Conservation (phyloP, 148 eudicot genomes). For the Agrostemma githago region DNA sequence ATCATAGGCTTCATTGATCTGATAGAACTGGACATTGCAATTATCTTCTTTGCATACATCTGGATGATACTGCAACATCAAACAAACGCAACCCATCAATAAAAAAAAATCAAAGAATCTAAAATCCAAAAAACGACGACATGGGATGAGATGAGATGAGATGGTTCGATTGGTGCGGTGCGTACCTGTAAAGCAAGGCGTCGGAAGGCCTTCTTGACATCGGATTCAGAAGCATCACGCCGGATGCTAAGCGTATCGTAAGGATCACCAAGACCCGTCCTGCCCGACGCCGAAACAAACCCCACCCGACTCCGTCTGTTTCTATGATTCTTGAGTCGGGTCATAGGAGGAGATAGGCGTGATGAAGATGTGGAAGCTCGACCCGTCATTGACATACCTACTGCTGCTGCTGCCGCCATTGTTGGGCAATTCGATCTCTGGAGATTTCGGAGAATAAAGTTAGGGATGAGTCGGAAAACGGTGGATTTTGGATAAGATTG, state of each 20-base stretch:
- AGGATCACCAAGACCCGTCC: slow-evolving; percentile 43
- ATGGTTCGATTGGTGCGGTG: neutral
- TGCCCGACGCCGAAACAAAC: slow-evolving; percentile 23
- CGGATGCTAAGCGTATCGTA: slow-evolving; percentile 60
- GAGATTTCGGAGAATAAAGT: neutral
- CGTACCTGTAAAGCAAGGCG: slow-evolving; percentile 77
- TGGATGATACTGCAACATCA: slow-evolving; percentile 73
- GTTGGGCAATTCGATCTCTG: neutral
- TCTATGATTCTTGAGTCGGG: neutral
- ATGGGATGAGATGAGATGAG: neutral
- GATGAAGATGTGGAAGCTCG: slow-evolving; percentile 10
- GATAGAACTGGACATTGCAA: slow-evolving; percentile 58
- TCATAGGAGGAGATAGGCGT: neutral
- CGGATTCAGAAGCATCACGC: slow-evolving; percentile 71
- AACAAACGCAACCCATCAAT: neutral
- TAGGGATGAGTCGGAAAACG: neutral
- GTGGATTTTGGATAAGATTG: slow-evolving; percentile 6
- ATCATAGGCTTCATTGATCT: slow-evolving; percentile 83
- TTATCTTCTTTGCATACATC: slow-evolving; percentile 79
- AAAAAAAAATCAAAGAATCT: neutral
- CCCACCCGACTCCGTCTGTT: slow-evolving; percentile 9
- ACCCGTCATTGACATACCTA: neutral
- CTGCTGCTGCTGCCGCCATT: slow-evolving; percentile 38
- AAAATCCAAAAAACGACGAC: neutral
- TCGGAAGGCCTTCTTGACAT: slow-evolving; percentile 79